These are phyloP conservation scores for Pseudisothecium myosuroides DNA, from an alignment of 225 moss, liverwort and hornwort genomes.

Conservation along the genomic window DNA sequence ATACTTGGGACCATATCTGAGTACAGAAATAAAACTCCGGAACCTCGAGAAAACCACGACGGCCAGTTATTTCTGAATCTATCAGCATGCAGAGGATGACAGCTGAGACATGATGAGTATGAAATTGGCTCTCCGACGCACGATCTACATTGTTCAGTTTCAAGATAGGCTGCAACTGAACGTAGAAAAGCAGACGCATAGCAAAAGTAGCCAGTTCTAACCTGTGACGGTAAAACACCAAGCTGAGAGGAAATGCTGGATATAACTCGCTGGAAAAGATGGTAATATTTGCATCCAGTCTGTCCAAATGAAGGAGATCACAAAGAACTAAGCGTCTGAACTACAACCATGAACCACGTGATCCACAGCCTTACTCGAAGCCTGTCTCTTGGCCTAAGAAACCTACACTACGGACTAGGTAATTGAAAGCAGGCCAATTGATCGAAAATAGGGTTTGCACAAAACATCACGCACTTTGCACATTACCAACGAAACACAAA, in stretches of 20 bases:
- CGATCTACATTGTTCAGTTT: background rate
- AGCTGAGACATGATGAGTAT: background rate
- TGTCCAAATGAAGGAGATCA: too few relatives aligned
- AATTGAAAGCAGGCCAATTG: too few relatives aligned
- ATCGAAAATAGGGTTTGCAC: too few relatives aligned
- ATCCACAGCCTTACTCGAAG: too few relatives aligned
- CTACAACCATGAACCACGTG: too few relatives aligned
- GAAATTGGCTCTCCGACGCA: background rate
- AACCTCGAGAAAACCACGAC: background rate
- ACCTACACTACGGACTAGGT: too few relatives aligned
- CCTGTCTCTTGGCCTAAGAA: too few relatives aligned
- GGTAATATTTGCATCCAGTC: too few relatives aligned
- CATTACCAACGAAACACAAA: too few relatives aligned
- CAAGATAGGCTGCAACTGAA: background rate
- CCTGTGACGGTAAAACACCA: slow-evolving; percentile 54
- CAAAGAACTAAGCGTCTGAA: too few relatives aligned
- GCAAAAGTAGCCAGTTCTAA: background rate
- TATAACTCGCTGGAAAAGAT: too few relatives aligned
- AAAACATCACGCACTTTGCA: too few relatives aligned
- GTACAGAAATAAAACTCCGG: background rate
- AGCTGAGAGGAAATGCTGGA: slow-evolving; percentile 62
- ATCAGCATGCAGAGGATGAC: background rate
- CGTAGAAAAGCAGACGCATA: background rate
- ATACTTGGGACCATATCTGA: background rate
- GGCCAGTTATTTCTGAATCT: background rate